Evolutionary conservation across 495 filamentous ascomycete species (phyloP).

Genomic region (Cercophora samala): DNA sequence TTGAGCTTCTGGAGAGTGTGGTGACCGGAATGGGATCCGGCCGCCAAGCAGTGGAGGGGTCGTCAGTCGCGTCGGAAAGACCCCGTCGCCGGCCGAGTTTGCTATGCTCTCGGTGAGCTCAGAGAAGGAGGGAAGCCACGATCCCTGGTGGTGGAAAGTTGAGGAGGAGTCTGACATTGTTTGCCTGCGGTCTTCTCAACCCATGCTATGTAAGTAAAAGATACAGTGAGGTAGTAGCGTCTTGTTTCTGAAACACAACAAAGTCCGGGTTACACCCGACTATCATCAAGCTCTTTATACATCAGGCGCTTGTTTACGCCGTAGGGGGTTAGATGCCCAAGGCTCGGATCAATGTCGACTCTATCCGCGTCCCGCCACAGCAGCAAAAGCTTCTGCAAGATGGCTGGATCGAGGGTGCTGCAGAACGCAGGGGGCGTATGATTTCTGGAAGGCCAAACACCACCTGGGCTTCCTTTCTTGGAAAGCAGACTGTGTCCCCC

Average conservation of each 20-base stretch:
- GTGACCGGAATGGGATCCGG: not conserved
- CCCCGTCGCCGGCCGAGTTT: not conserved
- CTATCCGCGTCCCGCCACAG: not conserved
- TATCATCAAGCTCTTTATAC: not conserved
- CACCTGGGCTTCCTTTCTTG: not conserved
- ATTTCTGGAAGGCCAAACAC: not conserved
- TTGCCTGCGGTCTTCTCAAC: not conserved
- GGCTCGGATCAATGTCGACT: not conserved
- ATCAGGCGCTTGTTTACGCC: not conserved
- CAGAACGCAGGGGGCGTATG: not conserved
- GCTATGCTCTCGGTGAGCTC: slow-evolving; percentile 5
- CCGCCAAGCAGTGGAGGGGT: not conserved
- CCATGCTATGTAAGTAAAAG: not conserved
- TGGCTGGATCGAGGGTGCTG: not conserved
- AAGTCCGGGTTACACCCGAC: not conserved
- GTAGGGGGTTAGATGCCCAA: not conserved
- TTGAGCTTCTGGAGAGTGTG: not conserved
- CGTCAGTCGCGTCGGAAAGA: not conserved
- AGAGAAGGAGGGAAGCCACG: not conserved
- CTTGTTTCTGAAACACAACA: not conserved
- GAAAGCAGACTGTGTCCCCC: not conserved
- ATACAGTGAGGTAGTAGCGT: not conserved
- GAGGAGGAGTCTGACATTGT: not conserved
- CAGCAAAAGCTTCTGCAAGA: not conserved
- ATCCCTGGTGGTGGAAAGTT: not conserved